A percentile compares a stretch with the other conserved stretches of the same genome.
Conservation (phyloP, 345 rosid species). For the Isatis tinctoria region DNA sequence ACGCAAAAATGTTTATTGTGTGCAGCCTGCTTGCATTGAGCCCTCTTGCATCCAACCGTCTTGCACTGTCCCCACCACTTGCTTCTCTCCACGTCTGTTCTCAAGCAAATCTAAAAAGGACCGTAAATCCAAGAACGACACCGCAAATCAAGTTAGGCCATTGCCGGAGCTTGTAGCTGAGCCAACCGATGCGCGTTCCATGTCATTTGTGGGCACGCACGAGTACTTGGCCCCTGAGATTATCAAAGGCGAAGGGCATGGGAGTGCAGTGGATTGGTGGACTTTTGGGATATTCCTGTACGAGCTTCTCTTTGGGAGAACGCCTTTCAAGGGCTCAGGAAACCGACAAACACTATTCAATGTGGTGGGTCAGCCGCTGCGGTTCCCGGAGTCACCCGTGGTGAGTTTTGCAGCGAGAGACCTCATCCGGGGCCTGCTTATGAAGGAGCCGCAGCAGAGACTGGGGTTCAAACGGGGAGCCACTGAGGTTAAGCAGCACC, state of each 20-base stretch:
- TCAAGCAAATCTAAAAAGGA: constrained; percentile 83
- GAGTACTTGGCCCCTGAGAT: constrained; percentile 92
- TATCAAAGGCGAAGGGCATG: constrained; percentile 93
- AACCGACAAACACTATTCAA: constrained; percentile 81
- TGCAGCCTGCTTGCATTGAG: constrained; percentile 79
- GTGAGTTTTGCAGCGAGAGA: constrained; percentile 88
- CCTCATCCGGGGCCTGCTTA: constrained; percentile 70
- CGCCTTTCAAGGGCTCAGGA: constrained; percentile 91
- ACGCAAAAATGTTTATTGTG: constrained; percentile 67
- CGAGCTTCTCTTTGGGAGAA: constrained; percentile 83
- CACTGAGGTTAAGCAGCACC: constrained; percentile 91
- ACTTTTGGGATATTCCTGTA: constrained; percentile 83
- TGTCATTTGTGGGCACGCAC: constrained; percentile 95
- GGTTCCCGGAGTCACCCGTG: constrained; percentile 72
- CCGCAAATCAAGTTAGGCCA: constrained; percentile 73
- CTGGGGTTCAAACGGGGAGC: constrained; percentile 86
- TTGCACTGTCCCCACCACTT: constrained; percentile 75
- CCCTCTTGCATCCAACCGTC: constrained; percentile 88
- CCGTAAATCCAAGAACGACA: constrained; percentile 61
- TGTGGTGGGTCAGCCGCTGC: constrained; percentile 88
- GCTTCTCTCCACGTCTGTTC: constrained; percentile 83
- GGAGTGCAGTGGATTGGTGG: constrained; percentile 99
- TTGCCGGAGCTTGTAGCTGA: constrained; percentile 90
- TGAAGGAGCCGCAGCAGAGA: constrained; percentile 85
- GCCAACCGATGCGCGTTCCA: constrained; percentile 87